Evolutionary conservation across 805 yeast species (phyloP), one percentile per base, ranked within the genome.

Genomic region (Kazachstania psychrophila): DNA sequence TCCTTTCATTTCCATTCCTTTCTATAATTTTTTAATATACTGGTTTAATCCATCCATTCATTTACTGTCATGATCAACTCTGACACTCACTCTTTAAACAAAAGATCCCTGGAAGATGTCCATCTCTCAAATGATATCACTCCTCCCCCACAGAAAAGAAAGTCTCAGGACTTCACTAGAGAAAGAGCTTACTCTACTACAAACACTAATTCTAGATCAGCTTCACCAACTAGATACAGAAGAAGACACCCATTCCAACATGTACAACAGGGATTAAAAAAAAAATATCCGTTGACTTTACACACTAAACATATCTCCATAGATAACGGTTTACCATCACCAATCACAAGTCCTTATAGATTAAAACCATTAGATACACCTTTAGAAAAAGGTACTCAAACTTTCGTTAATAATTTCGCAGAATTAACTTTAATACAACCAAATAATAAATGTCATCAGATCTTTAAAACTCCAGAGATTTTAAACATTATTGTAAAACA

Each of bases 381-480:
- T 25, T 13, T 13, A 13, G 5, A 13, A 25, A 10, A 19, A 6
- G 9, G 3, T 17, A 24, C 13, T 12, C 14, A n/a, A 14, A 10
- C 12, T 10, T 22, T 36, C 4, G 10, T 28, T 9, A 37, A 33
- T 6, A 28, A 45, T 24, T 43, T 39, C 15, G 38, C 46, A 3
- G 33, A 43, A 16, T 35, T 43, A 15, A 41, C 24, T 18, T 14
- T 44, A 20, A 14, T 31, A 6, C 28, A 28, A 18, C 10, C 31
- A 28, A 13, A 14, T 18, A 28, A 16, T 10, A 16, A 27, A 12
- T 15, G 41, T 48, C 59, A 64, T 56, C 48, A 58, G 12, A 79
- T 86, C 7, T 80, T 86, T 49, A 65, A 68, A 34, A 76, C 80
- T 24, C 95, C 95, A 0, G 96, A 86, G 56, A 78, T 86, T 36